These are phyloP conservation scores for Picocystis sp. DNA, from an alignment of 163 green algal species.

Conservation along the genomic window DNA sequence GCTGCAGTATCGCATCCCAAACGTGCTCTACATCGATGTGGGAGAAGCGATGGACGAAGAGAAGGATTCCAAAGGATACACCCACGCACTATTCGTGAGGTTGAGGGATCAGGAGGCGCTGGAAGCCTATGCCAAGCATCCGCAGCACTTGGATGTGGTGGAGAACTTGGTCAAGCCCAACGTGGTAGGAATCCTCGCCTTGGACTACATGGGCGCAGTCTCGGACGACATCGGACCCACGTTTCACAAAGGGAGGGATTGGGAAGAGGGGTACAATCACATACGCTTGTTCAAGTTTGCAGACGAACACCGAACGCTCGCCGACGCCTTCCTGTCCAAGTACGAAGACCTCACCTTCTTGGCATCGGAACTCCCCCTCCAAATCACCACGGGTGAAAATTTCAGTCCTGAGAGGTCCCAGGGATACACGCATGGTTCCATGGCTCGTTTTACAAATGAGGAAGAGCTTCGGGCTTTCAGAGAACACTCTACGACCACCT, in stretches of 20 bases:
- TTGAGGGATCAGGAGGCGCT: background rate
- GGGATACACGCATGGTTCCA: no score
- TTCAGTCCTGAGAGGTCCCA: no score
- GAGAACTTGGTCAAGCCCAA: background rate
- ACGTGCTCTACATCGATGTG: conserved; percentile 1
- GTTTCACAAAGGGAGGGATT: background rate
- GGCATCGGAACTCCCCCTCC: conserved; percentile 16
- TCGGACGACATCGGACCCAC: background rate
- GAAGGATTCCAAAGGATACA: background rate
- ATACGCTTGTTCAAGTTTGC: background rate
- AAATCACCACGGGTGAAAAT: no score
- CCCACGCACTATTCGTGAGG: background rate
- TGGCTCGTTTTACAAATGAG: no score
- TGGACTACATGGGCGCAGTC: background rate
- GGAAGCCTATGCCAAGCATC: background rate
- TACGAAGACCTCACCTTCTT: background rate
- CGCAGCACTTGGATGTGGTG: background rate
- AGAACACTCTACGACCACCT: no score
- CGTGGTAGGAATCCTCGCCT: background rate
- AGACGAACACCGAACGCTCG: background rate
- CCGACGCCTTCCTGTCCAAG: background rate
- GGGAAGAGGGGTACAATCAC: conserved; percentile 1
- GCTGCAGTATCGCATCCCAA: conserved; percentile 1
- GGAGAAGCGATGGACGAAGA: background rate
- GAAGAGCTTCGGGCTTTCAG: conserved; percentile 6